Evolutionary conservation across 2,329 filamentous ascomycete genomes (phyloP).

Genomic region (Phaeosphaeria sp.): DNA sequence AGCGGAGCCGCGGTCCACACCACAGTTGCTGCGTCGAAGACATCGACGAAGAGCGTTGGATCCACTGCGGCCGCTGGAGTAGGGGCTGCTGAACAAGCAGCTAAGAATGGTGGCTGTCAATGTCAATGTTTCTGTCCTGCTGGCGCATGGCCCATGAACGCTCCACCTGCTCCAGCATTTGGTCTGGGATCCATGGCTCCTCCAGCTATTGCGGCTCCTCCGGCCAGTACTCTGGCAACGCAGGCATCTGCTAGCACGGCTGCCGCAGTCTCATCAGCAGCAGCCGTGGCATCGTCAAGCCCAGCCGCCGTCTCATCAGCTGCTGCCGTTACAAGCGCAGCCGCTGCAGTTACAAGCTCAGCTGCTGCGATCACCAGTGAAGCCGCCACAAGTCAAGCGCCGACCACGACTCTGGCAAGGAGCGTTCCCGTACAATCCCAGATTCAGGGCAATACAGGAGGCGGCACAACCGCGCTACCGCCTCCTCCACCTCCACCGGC

Average conservation of each 20-base stretch:
- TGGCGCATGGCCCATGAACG: slow-evolving; percentile 39
- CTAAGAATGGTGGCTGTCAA: slow-evolving; percentile 26
- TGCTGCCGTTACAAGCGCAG: not conserved
- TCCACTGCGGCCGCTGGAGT: not conserved
- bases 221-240: slow-evolving; percentile 33
- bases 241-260: slow-evolving; percentile 20
- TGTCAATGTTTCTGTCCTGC: slow-evolving; percentile 42
- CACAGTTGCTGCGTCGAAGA: slow-evolving; percentile 2
- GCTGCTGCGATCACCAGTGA: not conserved
- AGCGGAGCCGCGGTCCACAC: not conserved
- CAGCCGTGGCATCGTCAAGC: not conserved
- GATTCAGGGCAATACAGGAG: slow-evolving; percentile 16
- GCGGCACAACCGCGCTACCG: slow-evolving; percentile 1
- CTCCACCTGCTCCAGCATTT: slow-evolving; percentile 35
- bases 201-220: slow-evolving; percentile 11
- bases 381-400: not conserved
- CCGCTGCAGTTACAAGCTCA: not conserved
- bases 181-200: slow-evolving; percentile 30
- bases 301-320: not conserved
- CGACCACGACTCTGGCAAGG: slow-evolving; percentile 1
- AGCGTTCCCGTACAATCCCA: slow-evolving; percentile 30
- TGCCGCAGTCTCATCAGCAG: slow-evolving; percentile 30
- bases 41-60: slow-evolving; percentile 11
- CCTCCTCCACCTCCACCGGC: slow-evolving; percentile 18
- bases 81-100: slow-evolving; percentile 18